phyloP scores from a whole-genome alignment of 2,329 filamentous ascomycete genomes.

The Alternaria sp. region DNA sequence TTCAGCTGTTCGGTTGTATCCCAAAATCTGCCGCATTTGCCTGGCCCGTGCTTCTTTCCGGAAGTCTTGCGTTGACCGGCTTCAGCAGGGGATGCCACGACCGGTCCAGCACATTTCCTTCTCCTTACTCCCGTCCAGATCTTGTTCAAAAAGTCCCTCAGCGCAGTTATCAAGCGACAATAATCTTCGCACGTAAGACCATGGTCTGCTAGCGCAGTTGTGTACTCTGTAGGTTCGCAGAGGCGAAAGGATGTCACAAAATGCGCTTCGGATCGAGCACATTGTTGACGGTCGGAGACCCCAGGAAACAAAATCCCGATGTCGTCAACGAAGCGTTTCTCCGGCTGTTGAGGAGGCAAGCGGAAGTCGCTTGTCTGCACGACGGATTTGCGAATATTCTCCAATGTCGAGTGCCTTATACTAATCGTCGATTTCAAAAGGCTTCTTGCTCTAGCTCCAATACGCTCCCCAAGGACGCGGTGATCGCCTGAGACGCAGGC shows the following conservation, averaged over 20 bases:
- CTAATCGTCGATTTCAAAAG: conserved; percentile 20
- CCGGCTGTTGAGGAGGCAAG: conserved; percentile 22
- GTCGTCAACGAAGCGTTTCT: conserved; percentile 35
- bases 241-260: conserved; percentile 32
- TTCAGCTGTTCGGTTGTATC: conserved; percentile 18
- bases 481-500: conserved; percentile 14
- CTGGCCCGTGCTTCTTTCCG: neutral
- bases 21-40: neutral
- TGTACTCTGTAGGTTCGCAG: conserved; percentile 35
- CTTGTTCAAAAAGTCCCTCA: conserved; percentile 20
- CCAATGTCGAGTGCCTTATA: neutral
- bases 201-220: conserved; percentile 33
- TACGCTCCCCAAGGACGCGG: neutral
- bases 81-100: neutral
- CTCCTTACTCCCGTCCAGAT: neutral
- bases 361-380: conserved; percentile 22
- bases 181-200: conserved; percentile 33
- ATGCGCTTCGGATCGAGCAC: conserved; percentile 21
- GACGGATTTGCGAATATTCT: neutral
- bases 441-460: conserved; percentile 2
- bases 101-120: neutral
- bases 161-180: conserved; percentile 16
- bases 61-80: neutral
- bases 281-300: conserved; percentile 25
- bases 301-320: conserved; percentile 35